phyloP scores from a whole-genome alignment of 2,329 filamentous ascomycete species.

The Leptographium wingfieldii region DNA sequence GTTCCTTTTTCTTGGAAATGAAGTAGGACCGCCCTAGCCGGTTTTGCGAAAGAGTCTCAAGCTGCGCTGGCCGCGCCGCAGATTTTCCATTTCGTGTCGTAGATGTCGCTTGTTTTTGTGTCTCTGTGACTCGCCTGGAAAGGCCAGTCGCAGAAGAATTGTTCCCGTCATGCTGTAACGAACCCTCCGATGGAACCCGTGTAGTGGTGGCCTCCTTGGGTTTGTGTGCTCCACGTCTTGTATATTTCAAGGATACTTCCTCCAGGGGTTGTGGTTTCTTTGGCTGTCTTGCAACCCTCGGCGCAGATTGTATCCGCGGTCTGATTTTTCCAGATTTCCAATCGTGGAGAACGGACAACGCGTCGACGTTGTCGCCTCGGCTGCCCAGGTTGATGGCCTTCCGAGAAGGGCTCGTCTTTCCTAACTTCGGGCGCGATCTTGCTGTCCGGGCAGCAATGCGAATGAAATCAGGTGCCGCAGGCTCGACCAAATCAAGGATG shows the following conservation, averaged over 20 bases:
- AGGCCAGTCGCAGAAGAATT: not conserved
- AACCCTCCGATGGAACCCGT: not conserved
- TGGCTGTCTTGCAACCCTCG: not conserved
- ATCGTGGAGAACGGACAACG: conserved; percentile 34
- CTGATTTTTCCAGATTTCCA: conserved; percentile 44
- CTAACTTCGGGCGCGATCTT: conserved; percentile 31
- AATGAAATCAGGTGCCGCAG: conserved; percentile 42
- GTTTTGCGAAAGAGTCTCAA: conserved; percentile 34
- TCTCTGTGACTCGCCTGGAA: not conserved
- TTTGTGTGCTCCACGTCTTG: not conserved
- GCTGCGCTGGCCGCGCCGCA: conserved; percentile 32
- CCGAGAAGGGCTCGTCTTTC: conserved; percentile 39
- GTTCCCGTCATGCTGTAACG: not conserved
- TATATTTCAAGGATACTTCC: conserved; percentile 6
- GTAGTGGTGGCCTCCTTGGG: not conserved
- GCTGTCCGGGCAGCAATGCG: conserved; percentile 49
- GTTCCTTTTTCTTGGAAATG: conserved; percentile 34
- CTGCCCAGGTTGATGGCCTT: conserved; percentile 51
- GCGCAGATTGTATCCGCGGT: conserved; percentile 16
- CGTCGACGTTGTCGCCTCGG: conserved; percentile 48
- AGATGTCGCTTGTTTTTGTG: not conserved
- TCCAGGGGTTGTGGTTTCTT: not conserved
- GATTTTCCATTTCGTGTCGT: not conserved
- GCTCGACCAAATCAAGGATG: conserved; percentile 47
- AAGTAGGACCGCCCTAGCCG: conserved; percentile 26